Evolutionary conservation across 2,329 filamentous ascomycete genomes (phyloP).

Genomic region (Arthrobotrys sphaeroides): DNA sequence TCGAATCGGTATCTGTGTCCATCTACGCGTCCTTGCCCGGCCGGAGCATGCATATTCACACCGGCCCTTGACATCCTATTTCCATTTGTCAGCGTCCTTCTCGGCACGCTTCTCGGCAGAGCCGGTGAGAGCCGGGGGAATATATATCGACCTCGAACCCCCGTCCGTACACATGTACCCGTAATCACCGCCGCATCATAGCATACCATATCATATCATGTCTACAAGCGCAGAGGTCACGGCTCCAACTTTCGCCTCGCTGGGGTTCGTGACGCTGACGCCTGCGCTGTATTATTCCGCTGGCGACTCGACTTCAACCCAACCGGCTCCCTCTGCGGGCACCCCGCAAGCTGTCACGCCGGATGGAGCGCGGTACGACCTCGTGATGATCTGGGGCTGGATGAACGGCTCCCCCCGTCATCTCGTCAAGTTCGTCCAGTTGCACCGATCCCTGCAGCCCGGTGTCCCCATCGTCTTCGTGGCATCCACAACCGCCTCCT

Average conservation of each 20-base stretch:
- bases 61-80: too few species aligned
- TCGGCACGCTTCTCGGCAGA: too few species aligned
- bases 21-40: too few species aligned
- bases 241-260: conserved; percentile 10
- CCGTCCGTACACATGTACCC: too few species aligned
- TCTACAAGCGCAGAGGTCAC: background rate
- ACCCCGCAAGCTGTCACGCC: background rate
- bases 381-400: conserved; percentile 49
- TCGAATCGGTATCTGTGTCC: too few species aligned
- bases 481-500: conserved; percentile 34
- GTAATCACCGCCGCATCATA: too few species aligned
- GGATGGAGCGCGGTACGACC: conserved; percentile 23
- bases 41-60: too few species aligned
- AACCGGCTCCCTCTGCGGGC: background rate
- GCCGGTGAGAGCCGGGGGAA: too few species aligned
- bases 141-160: too few species aligned
- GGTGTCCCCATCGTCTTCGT: conserved; percentile 39
- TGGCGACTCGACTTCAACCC: background rate
- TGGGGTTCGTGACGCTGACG: conserved; percentile 33
- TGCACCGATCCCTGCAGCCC: conserved; percentile 43
- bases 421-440: conserved; percentile 43
- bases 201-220: too few species aligned
- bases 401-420: conserved; percentile 44
- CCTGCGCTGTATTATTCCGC: conserved; percentile 39
- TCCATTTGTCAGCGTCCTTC: too few species aligned